These are phyloP conservation scores for Penicillium crustosum DNA, from an alignment of 2,329 filamentous ascomycete genomes.

Conservation along the genomic window DNA sequence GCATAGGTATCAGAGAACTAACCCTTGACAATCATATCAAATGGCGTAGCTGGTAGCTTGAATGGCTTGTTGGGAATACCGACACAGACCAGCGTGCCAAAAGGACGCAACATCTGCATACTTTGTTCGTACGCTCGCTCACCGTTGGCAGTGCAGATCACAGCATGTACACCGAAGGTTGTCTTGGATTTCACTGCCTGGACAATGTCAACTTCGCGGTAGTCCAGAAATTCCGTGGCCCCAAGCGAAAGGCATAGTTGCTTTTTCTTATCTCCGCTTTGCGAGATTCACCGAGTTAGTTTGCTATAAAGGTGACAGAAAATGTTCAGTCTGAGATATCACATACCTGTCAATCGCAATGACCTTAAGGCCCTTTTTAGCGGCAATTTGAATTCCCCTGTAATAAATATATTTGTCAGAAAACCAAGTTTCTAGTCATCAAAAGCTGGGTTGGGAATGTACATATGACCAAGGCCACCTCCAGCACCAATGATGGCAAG, in stretches of 20 bases:
- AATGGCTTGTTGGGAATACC: conserved; percentile 47
- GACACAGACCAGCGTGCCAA: conserved; percentile 51
- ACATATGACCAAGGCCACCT: conserved; percentile 44
- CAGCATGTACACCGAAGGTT: conserved; percentile 47
- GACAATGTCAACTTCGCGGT: conserved; percentile 39
- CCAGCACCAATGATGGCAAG: conserved; percentile 40
- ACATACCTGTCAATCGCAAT: conserved; percentile 40
- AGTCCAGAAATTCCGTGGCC: conserved; percentile 37
- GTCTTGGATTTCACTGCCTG: conserved; percentile 43
- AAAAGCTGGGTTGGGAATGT: conserved; percentile 1
- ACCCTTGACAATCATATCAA: conserved; percentile 51
- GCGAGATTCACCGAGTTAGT: neutral
- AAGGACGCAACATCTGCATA: conserved; percentile 44
- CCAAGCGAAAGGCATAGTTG: conserved; percentile 36
- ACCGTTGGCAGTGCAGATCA: conserved; percentile 50
- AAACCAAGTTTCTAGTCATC: neutral
- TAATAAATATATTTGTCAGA: neutral
- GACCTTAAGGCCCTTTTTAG: conserved; percentile 37
- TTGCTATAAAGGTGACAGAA: neutral
- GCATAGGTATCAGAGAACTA: neutral
- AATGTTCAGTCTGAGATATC: neutral
- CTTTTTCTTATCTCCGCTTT: conserved; percentile 36
- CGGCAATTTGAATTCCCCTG: conserved; percentile 41
- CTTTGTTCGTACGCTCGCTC: conserved; percentile 48
- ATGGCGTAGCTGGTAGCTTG: conserved; percentile 47